phyloP scores from a whole-genome alignment of 148 eudicot genomes.

The Bassia scoparia region DNA sequence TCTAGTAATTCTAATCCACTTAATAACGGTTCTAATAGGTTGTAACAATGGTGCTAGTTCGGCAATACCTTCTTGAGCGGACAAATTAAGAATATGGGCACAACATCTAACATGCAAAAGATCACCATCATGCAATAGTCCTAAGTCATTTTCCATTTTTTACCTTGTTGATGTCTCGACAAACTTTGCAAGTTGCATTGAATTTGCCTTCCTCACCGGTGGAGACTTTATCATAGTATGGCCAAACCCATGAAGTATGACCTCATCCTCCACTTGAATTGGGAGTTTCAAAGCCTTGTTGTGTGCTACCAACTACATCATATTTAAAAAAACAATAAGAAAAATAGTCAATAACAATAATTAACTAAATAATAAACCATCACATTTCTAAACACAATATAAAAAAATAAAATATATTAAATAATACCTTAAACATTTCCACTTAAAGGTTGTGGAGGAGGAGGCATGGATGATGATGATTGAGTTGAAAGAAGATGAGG shows the following conservation, averaged over 20 bases:
- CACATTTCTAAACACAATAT: not conserved
- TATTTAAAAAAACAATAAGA: too few species aligned
- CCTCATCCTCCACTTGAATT: too few species aligned
- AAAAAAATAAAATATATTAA: too few species aligned
- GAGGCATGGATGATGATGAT: too few species aligned
- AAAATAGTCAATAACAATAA: too few species aligned
- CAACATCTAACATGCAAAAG: not conserved
- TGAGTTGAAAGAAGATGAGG: too few species aligned
- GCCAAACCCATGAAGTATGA: not conserved
- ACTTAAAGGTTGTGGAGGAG: too few species aligned
- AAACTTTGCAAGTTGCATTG: constrained; percentile 2
- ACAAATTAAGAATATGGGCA: not conserved
- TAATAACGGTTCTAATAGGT: not conserved
- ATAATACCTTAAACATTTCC: too few species aligned
- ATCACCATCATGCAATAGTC: not conserved
- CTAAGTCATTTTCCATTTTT: not conserved
- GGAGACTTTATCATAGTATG: not conserved
- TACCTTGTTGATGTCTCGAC: not conserved
- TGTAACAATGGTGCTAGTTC: not conserved
- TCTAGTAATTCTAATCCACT: not conserved
- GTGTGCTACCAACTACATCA: too few species aligned
- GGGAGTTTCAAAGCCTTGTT: too few species aligned
- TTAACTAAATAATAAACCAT: not conserved
- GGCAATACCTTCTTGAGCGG: constrained; percentile 10
- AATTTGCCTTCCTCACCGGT: not conserved